Evolutionary conservation across 768 basidiomycete species (phyloP).

Genomic region (Tricholomella constricta): DNA sequence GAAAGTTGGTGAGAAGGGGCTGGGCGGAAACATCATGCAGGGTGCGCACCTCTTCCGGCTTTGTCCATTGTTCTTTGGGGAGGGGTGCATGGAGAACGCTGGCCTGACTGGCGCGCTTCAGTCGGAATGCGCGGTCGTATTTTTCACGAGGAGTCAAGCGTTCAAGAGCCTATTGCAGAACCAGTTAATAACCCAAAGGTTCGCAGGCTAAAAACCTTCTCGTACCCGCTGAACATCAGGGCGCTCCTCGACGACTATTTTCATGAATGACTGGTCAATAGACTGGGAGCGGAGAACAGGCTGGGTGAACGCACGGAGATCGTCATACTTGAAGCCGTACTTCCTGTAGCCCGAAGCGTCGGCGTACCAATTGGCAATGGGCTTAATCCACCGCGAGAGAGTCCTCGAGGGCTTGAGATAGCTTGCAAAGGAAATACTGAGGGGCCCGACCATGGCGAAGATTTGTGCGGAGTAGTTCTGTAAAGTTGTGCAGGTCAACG

Average conservation of each 20-base stretch:
- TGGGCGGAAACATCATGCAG: neutral
- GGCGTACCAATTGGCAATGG: constrained; percentile 83
- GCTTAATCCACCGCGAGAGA: constrained; percentile 69
- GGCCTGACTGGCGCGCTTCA: constrained; percentile 81
- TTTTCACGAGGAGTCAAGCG: constrained; percentile 79
- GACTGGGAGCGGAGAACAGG: constrained; percentile 11
- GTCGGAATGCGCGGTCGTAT: constrained; percentile 90
- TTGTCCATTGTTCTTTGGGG: constrained; percentile 80
- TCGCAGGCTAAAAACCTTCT: neutral
- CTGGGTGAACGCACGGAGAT: constrained; percentile 69
- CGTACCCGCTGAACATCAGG: constrained; percentile 76
- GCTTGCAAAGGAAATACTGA: constrained; percentile 77
- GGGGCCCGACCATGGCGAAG: constrained; percentile 56
- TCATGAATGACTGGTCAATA: constrained; percentile 10
- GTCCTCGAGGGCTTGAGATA: constrained; percentile 69
- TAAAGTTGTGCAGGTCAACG: constrained; percentile 9
- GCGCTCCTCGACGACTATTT: constrained; percentile 74
- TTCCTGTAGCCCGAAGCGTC: constrained; percentile 80
- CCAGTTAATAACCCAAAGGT: neutral
- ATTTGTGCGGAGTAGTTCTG: neutral
- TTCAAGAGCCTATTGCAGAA: constrained; percentile 63
- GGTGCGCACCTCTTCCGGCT: constrained; percentile 66
- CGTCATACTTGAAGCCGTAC: constrained; percentile 91
- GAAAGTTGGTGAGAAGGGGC: constrained; percentile 8
- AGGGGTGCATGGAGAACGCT: constrained; percentile 79